Conservation (phyloP, 345 rosid genomes). For the Salix caprea region DNA sequence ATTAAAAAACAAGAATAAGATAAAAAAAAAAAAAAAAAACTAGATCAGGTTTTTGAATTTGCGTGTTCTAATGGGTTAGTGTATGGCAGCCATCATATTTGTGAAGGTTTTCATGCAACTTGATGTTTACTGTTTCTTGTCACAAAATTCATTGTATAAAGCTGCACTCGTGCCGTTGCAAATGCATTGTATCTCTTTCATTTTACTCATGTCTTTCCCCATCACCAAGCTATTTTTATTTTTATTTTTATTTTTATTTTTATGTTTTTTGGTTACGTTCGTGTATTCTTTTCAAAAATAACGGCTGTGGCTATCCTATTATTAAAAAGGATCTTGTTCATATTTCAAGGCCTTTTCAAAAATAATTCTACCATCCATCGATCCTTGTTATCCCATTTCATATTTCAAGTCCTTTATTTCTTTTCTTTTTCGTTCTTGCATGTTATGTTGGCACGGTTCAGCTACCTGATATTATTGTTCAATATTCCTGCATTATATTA, state of each 20-base stretch:
- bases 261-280: not conserved
- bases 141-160: conserved; percentile 12
- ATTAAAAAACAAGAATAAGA: no score
- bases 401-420: not conserved
- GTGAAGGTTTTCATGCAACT: not conserved
- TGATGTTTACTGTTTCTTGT: not conserved
- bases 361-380: not conserved
- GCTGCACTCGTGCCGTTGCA: not conserved
- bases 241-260: no score
- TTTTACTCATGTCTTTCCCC: not conserved
- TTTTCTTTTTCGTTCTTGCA: no score
- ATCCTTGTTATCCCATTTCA: not conserved
- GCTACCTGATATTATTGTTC: no score
- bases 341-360: not conserved
- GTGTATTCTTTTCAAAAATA: not conserved
- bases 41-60: no score
- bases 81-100: not conserved
- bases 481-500: no score
- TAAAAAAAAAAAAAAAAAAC: no score
- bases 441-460: no score
- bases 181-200: not conserved
- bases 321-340: not conserved
- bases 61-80: not conserved
- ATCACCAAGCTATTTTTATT: not conserved
- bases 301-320: not conserved